Evolutionary conservation across 2,329 filamentous ascomycete species (phyloP).

Genomic region (Aspergillus clavatus): DNA sequence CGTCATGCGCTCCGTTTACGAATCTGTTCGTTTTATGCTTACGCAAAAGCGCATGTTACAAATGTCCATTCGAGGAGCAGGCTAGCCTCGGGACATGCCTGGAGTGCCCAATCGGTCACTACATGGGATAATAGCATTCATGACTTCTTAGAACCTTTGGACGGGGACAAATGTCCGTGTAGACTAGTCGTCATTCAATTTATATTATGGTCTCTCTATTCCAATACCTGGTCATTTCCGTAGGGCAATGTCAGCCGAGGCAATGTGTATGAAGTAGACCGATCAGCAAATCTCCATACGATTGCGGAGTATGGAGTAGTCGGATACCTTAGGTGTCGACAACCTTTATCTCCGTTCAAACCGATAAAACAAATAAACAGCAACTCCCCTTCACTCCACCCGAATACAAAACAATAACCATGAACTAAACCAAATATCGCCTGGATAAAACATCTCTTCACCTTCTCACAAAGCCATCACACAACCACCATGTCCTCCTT

Average conservation of each 20-base stretch:
- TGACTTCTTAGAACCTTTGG: not conserved
- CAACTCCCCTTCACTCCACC: not conserved
- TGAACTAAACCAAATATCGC: not conserved
- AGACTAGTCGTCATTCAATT: not conserved
- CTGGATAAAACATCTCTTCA: not conserved
- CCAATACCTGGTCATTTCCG: no score
- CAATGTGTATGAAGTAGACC: no score
- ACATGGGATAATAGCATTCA: not conserved
- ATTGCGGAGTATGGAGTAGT: no score
- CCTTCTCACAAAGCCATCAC: not conserved
- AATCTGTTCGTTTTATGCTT: not conserved
- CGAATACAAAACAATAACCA: not conserved
- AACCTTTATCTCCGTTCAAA: not conserved
- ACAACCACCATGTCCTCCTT: not conserved
- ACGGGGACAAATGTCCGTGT: not conserved
- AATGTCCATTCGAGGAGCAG: not conserved
- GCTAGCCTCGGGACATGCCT: not conserved
- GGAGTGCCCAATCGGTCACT: not conserved
- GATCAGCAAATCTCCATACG: no score
- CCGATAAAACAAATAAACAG: not conserved
- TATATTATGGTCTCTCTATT: no score
- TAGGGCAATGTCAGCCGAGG: no score
- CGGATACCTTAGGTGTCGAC: not conserved
- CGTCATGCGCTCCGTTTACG: not conserved
- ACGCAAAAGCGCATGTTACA: not conserved